Conservation (phyloP, 108 stramenopile species). For the Nitzschia sp. region DNA sequence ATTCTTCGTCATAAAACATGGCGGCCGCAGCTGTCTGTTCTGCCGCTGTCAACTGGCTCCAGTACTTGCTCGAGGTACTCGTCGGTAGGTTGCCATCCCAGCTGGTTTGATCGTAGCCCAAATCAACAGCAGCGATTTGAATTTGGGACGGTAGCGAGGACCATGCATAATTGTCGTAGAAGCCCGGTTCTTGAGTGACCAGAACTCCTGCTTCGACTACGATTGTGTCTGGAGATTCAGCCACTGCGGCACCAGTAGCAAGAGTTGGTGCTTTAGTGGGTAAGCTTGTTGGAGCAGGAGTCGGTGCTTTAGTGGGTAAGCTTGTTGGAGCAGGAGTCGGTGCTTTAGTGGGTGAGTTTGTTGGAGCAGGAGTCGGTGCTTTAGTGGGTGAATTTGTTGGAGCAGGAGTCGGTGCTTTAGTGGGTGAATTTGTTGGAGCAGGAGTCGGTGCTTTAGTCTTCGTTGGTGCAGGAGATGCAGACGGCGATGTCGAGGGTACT, state of each 20-base stretch:
- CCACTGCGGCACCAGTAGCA: too few relatives aligned
- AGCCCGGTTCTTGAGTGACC: neutral
- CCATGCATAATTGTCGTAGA: slow-evolving; percentile 42
- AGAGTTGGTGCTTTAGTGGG: too few relatives aligned
- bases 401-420: too few relatives aligned
- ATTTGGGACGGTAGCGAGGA: slow-evolving; percentile 23
- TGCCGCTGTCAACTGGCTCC: neutral
- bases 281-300: too few relatives aligned
- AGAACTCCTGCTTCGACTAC: neutral
- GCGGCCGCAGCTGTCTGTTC: neutral
- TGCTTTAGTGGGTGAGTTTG: too few relatives aligned
- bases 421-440: too few relatives aligned
- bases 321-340: too few relatives aligned
- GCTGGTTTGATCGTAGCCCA: slow-evolving; percentile 29
- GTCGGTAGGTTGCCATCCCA: slow-evolving; percentile 10
- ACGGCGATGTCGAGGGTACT: neutral
- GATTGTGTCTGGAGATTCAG: too few relatives aligned
- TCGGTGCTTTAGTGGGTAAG: too few relatives aligned
- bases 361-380: too few relatives aligned
- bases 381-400: too few relatives aligned
- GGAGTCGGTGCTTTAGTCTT: too few relatives aligned
- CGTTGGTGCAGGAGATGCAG: neutral
- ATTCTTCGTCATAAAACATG: neutral
- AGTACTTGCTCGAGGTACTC: neutral
- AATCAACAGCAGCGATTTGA: slow-evolving; percentile 29